phyloP scores from a whole-genome alignment of 169 alveolate genomes.

The Besnoitia besnoiti region DNA sequence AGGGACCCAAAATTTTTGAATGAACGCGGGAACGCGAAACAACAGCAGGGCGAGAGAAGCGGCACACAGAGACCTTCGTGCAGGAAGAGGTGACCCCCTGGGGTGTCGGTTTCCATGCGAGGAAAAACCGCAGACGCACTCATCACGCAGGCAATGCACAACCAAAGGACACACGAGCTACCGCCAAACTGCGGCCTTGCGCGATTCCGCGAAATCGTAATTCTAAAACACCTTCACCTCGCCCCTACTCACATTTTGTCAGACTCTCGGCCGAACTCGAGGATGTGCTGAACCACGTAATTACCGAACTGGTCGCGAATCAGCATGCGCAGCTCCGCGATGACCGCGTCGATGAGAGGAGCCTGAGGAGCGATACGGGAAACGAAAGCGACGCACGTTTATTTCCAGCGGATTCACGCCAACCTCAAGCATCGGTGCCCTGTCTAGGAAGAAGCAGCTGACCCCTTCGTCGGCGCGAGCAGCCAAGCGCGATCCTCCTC shows the following conservation, averaged over 20 bases:
- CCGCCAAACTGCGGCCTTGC: too few species aligned
- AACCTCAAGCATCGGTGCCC: not conserved
- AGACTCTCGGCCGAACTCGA: constrained; percentile 76
- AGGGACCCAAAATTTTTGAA: not conserved
- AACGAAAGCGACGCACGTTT: not conserved
- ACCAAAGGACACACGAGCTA: too few species aligned
- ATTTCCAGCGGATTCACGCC: not conserved
- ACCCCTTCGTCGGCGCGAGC: not conserved
- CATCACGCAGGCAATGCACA: too few species aligned
- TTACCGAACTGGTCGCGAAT: constrained; percentile 79
- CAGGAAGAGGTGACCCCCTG: too few species aligned
- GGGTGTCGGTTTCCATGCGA: too few species aligned
- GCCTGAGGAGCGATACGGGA: constrained; percentile 35
- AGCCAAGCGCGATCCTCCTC: too few species aligned
- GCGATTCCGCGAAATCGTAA: too few species aligned
- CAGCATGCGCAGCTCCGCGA: constrained; percentile 53
- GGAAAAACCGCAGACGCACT: too few species aligned
- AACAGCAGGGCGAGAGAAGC: not conserved
- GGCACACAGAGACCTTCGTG: too few species aligned
- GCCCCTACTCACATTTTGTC: constrained; percentile 68
- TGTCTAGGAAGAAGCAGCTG: not conserved
- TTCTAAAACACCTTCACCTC: too few species aligned
- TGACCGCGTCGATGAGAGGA: constrained; percentile 55
- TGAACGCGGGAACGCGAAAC: not conserved
- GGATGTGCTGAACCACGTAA: constrained; percentile 86